Conservation (phyloP, 1,139 yeast genomes). For the Kurtzmaniella quercitrusa region DNA sequence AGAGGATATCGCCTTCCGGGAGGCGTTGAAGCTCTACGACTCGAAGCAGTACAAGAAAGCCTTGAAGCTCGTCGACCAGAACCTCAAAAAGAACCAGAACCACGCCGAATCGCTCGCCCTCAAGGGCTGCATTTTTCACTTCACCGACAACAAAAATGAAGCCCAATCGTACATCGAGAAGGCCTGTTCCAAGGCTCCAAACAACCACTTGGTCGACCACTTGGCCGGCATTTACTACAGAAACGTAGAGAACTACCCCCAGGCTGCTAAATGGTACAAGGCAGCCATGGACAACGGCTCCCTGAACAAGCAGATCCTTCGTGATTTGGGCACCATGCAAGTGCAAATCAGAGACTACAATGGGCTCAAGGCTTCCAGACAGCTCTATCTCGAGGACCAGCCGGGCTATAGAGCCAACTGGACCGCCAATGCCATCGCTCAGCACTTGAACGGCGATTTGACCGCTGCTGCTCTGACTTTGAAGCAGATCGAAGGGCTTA, state of each 20-base stretch:
- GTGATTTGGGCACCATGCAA: constrained; percentile 80
- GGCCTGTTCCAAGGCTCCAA: constrained; percentile 55
- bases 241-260: constrained; percentile 61
- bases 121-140: constrained; percentile 67
- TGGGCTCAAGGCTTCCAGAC: constrained; percentile 59
- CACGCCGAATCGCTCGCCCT: constrained; percentile 83
- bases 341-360: constrained; percentile 74
- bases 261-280: constrained; percentile 76
- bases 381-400: constrained; percentile 63
- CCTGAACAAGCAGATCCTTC: constrained; percentile 69
- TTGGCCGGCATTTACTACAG: constrained; percentile 83
- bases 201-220: constrained; percentile 75
- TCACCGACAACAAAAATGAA: constrained; percentile 53
- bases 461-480: constrained; percentile 68
- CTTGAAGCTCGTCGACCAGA: constrained; percentile 67
- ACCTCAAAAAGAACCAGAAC: constrained; percentile 68
- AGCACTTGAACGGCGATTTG: constrained; percentile 67
- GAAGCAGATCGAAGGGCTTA: constrained; percentile 67
- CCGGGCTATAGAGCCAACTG: constrained; percentile 90
- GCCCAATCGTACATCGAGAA: constrained; percentile 59
- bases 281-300: constrained; percentile 80
- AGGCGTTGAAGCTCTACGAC: constrained; percentile 81
- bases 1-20: constrained; percentile 69
- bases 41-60: constrained; percentile 84
- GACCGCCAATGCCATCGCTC: constrained; percentile 87